These are phyloP conservation scores for Penstemon eatonii DNA, from an alignment of 257 asterid genomes.

Conservation along the genomic window DNA sequence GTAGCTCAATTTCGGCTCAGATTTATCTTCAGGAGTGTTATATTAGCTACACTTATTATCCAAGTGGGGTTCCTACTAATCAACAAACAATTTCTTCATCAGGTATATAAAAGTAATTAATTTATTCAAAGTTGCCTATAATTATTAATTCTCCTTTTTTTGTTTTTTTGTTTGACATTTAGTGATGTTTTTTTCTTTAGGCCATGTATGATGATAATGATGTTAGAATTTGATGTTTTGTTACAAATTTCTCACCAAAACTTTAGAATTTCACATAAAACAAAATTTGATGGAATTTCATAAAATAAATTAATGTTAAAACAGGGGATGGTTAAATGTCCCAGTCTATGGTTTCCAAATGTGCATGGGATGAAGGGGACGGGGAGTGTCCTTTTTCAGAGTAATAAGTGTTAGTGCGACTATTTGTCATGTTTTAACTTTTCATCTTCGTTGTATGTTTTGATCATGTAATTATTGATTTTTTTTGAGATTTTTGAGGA, in stretches of 20 bases:
- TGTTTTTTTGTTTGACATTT: neutral
- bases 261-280: no score
- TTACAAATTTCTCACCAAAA: no score
- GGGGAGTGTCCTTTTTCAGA: neutral
- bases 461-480: neutral
- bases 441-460: no score
- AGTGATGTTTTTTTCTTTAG: no score
- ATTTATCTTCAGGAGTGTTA: conserved; percentile 68
- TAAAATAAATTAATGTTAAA: neutral
- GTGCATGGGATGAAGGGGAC: conserved; percentile 8
- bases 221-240: no score
- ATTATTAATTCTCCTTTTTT: neutral
- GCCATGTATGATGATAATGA: no score
- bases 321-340: conserved; percentile 17
- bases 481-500: neutral
- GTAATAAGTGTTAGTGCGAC: neutral
- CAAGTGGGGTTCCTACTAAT: conserved; percentile 58
- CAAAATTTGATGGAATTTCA: neutral
- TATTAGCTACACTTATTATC: conserved; percentile 72
- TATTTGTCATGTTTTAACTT: no score
- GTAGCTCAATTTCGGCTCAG: conserved; percentile 62
- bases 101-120: conserved; percentile 38
- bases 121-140: neutral
- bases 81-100: conserved; percentile 46
- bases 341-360: conserved; percentile 12